phyloP scores from a whole-genome alignment of 225 moss, liverwort and hornwort genomes.

The Lunularia cruciata region DNA sequence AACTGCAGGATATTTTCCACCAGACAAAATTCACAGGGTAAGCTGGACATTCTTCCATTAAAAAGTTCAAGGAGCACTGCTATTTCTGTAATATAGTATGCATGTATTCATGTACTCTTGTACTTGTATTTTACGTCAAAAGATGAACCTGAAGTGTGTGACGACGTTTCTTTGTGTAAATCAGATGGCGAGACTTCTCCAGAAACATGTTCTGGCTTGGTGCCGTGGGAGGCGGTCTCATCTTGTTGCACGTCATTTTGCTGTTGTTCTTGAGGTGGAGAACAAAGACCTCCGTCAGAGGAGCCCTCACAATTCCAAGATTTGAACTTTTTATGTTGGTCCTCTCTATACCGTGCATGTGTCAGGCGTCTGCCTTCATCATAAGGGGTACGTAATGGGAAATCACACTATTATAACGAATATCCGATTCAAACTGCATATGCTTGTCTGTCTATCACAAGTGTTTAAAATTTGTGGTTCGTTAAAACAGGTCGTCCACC shows the following conservation, averaged over 20 bases:
- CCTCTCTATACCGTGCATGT: constrained; percentile 65
- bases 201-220: constrained; percentile 88
- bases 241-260: constrained; percentile 59
- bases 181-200: constrained; percentile 77
- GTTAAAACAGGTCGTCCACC: too few species aligned
- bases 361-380: constrained; percentile 76
- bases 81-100: too few species aligned
- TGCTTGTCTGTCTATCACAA: too few species aligned
- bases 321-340: constrained; percentile 90
- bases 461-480: too few species aligned
- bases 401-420: too few species aligned
- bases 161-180: not conserved
- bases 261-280: constrained; percentile 74
- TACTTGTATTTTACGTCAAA: not conserved
- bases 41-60: too few species aligned
- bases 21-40: constrained; percentile 58
- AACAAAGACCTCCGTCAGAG: constrained; percentile 56
- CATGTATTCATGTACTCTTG: too few species aligned
- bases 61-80: too few species aligned
- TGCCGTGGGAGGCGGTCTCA: constrained; percentile 56
- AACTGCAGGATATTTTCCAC: constrained; percentile 44
- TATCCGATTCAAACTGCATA: too few species aligned
- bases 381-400: constrained; percentile 70
- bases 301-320: constrained; percentile 75
- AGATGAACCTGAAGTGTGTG: not conserved